A percentile compares a stretch with the other conserved stretches of the same genome.
Evolutionary conservation across 345 rosid genomes (phyloP).

Genomic region (Dovyalis caffra): DNA sequence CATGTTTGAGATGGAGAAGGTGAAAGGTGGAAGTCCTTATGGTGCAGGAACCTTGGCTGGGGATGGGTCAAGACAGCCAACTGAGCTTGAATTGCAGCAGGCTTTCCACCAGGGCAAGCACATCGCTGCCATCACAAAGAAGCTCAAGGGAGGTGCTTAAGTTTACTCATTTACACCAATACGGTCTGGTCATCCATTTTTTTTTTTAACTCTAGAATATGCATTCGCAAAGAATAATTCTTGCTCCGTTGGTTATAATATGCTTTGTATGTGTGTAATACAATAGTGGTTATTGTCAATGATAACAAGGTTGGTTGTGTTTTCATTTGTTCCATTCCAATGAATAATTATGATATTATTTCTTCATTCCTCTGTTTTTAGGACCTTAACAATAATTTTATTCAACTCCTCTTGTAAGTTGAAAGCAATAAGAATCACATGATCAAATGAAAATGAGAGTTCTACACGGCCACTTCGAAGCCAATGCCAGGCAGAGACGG

Average conservation of each 20-base stretch:
- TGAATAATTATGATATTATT: background rate
- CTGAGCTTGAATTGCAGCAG: conserved; percentile 74
- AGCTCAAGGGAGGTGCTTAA: conserved; percentile 70
- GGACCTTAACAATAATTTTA: background rate
- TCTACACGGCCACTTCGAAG: background rate
- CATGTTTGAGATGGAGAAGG: conserved; percentile 89
- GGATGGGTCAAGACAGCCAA: conserved; percentile 85
- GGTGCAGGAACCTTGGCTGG: conserved; percentile 95
- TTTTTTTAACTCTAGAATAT: conserved; percentile 9
- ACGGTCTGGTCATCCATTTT: conserved; percentile 15
- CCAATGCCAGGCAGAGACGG: background rate
- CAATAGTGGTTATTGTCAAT: conserved; percentile 14
- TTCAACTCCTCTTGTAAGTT: too few relatives aligned
- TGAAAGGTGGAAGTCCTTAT: conserved; percentile 94
- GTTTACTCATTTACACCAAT: conserved; percentile 7
- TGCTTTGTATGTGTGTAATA: conserved; percentile 24
- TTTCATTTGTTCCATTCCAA: background rate
- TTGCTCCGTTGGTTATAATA: conserved; percentile 12
- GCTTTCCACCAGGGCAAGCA: conserved; percentile 96
- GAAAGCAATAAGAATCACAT: background rate
- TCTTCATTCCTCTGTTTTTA: too few relatives aligned
- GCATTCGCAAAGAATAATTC: conserved; percentile 28
- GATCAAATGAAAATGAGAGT: background rate
- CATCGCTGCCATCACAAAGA: conserved; percentile 80
- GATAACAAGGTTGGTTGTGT: conserved; percentile 19